Base-by-base conservation (phyloP, 2,329 filamentous ascomycete species). In the Scytalidium lignicola region DNA sequence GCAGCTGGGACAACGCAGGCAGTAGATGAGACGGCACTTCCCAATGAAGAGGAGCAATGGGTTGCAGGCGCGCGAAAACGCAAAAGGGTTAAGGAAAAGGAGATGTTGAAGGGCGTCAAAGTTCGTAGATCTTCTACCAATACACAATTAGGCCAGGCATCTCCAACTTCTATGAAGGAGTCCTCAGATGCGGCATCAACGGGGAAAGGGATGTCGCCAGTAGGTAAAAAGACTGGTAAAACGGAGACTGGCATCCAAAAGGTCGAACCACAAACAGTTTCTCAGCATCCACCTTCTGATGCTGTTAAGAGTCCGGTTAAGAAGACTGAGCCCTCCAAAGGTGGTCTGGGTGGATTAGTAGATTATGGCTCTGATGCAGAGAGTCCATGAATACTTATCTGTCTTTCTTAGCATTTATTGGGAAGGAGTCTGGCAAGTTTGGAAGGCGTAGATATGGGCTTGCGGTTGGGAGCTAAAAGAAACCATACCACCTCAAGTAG, bases 351-450 rank as follows among this genome's bases (percentile, higher is more conserved):
- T 42, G 71, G 70, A 0, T 60, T 83, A 37, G 79, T 82, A 12
- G 72, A 70, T 50, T 83, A 83, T 54, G 79, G 73, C 4, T 83
- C 79, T 1, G 79, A 80, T 42, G 70, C 72, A 17, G 74, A 76
- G 41, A 37, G 32, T 37, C 32, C 32, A 17, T 37, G 32, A 37
- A 37, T 5, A 5, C 32, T 7, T 15, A 4, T n/a, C 6, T 37
- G 15, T 13, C 23, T 26, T 10, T 37, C n/a, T 7, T 37, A 13
- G 32, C 15, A 37, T 37, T 13, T 13, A 9, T n/a, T 37, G 10
- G n/a, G 32, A 8, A 5, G 32, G 23, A 26, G 23, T 26, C 10
- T 26, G 23, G 23, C 23, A 26, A 26, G 10, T 26, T 26, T 26
- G 23, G 23, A 26, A 26, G 23, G 23, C 23, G 23, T 26, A 26